phyloP scores from a whole-genome alignment of 257 asterid genomes.

The Thymus mandschuricus region DNA sequence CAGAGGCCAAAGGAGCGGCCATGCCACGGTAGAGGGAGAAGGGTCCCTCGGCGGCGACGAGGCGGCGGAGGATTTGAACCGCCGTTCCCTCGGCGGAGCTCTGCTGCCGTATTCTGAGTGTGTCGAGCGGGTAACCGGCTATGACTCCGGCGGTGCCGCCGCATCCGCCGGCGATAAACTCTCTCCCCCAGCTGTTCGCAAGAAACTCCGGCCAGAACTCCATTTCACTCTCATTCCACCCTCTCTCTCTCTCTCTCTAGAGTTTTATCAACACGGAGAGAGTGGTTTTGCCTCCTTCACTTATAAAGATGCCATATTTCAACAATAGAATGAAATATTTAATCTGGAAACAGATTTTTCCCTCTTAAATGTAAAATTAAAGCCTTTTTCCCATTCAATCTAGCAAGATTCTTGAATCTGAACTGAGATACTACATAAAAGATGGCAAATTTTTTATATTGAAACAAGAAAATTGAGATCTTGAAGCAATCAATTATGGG shows the following conservation, averaged over 20 bases:
- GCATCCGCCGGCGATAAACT: slow-evolving; percentile 88
- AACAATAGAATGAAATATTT: background rate
- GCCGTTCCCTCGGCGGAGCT: slow-evolving; percentile 59
- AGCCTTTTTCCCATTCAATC: background rate
- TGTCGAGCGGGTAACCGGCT: slow-evolving; percentile 87
- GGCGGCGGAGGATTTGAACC: slow-evolving; percentile 60
- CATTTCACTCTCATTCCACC: slow-evolving; percentile 45
- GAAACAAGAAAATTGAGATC: background rate
- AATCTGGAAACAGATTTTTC: background rate
- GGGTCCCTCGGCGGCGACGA: slow-evolving; percentile 62
- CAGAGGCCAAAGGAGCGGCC: slow-evolving; percentile 88
- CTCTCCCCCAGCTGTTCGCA: slow-evolving; percentile 83
- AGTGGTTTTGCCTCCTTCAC: background rate
- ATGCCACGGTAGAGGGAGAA: slow-evolving; percentile 80
- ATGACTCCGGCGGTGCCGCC: slow-evolving; percentile 88
- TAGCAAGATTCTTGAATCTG: background rate
- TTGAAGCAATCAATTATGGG: slow-evolving; percentile 2
- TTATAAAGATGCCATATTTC: background rate
- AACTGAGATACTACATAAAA: slow-evolving; percentile 2
- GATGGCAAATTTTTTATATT: background rate
- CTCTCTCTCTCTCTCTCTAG: background rate
- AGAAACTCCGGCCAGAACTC: slow-evolving; percentile 91
- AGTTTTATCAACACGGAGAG: background rate
- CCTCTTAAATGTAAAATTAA: background rate
- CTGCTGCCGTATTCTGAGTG: slow-evolving; percentile 82